Percentiles rank a stretch among this genome's conserved stretches.
Evolutionary conservation across 441 rosid genomes (phyloP).

Genomic region (Gossypium lobatum): DNA sequence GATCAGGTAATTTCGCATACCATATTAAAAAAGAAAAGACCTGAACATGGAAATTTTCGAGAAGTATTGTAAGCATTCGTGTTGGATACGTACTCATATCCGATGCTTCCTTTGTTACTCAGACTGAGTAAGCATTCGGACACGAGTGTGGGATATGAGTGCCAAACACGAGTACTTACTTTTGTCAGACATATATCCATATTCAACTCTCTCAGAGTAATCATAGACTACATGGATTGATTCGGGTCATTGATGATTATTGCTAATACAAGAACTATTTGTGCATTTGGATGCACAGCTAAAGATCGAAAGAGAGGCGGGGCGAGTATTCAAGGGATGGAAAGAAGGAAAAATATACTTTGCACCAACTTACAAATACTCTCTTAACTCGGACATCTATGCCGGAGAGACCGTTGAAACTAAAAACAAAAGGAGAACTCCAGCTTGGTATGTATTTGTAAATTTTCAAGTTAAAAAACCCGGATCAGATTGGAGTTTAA

Average conservation of each 20-base stretch:
- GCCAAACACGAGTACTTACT: no score
- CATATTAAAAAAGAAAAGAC: neutral
- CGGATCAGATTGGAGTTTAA: neutral
- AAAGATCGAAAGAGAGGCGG: conserved; percentile 66
- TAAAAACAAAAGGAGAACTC: conserved; percentile 62
- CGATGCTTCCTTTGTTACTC: neutral
- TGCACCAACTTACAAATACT: conserved; percentile 64
- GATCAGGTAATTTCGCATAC: conserved; percentile 51
- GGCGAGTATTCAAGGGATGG: conserved; percentile 64
- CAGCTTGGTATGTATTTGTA: conserved; percentile 47
- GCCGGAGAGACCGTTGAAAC: conserved; percentile 47
- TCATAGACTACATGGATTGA: neutral
- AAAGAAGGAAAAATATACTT: conserved; percentile 57
- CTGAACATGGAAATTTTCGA: neutral
- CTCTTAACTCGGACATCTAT: conserved; percentile 56
- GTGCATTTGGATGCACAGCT: conserved; percentile 29
- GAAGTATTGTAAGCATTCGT: neutral
- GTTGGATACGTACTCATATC: no score
- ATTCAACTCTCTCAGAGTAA: neutral
- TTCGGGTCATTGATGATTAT: neutral
- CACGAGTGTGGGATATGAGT: neutral
- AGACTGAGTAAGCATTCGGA: neutral
- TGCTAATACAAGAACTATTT: neutral
- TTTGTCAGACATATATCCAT: neutral
- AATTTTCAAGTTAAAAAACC: neutral